Evolutionary conservation across 2,329 filamentous ascomycete genomes (phyloP).

Genomic region (Penicillium nordicum): DNA sequence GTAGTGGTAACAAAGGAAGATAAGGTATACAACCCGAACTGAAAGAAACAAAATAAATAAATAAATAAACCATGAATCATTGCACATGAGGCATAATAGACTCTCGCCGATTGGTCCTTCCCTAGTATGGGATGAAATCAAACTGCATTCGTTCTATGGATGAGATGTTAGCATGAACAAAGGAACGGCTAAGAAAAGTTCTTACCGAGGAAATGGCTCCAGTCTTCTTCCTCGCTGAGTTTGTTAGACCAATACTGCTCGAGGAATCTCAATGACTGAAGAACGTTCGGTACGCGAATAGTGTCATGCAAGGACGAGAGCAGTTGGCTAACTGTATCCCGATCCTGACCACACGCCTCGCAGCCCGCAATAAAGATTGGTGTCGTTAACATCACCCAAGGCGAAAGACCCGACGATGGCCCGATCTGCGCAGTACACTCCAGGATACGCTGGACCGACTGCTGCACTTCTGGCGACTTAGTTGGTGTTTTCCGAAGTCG

Average conservation of each 20-base stretch:
- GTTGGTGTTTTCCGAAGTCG: slow-evolving; percentile 34
- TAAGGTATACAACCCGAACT: not conserved
- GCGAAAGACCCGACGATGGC: slow-evolving; percentile 39
- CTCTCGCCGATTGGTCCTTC: not conserved
- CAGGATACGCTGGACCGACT: slow-evolving; percentile 38
- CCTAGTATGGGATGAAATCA: slow-evolving; percentile 30
- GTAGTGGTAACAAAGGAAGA: not conserved
- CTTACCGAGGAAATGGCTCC: slow-evolving; percentile 41
- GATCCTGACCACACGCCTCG: slow-evolving; percentile 39
- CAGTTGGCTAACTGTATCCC: slow-evolving; percentile 32
- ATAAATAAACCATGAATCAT: slow-evolving; percentile 14
- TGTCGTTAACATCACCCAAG: slow-evolving; percentile 44
- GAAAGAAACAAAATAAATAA: not conserved
- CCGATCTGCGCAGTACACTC: slow-evolving; percentile 39
- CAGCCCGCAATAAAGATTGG: slow-evolving; percentile 45
- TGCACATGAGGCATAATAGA: slow-evolving; percentile 15
- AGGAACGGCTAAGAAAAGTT: not conserved
- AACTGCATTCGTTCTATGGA: slow-evolving; percentile 33
- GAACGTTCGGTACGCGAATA: slow-evolving; percentile 42
- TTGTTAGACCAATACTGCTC: slow-evolving; percentile 39
- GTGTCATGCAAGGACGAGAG: slow-evolving; percentile 37
- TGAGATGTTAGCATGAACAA: slow-evolving; percentile 5
- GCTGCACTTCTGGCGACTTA: slow-evolving; percentile 31
- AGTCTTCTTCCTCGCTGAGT: slow-evolving; percentile 35
- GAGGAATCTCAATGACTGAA: slow-evolving; percentile 41